Evolutionary conservation across 345 rosid genomes (phyloP).

Genomic region (Arabidopsis arenosa): DNA sequence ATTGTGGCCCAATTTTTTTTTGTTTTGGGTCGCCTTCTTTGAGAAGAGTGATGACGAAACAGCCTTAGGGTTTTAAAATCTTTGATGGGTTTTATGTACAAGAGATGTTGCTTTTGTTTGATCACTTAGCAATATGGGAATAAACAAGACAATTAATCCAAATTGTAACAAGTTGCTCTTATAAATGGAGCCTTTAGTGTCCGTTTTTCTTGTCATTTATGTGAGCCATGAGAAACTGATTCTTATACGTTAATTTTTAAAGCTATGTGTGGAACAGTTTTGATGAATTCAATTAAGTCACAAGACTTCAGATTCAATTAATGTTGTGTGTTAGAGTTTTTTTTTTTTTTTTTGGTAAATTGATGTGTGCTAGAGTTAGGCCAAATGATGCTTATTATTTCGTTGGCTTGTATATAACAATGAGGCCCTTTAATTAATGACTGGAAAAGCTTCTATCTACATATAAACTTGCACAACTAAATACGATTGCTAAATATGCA

Average conservation of each 20-base stretch:
- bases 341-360: no score
- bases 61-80: not conserved
- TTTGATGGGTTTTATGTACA: not conserved
- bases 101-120: not conserved
- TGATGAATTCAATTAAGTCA: not conserved
- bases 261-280: not conserved
- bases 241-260: not conserved
- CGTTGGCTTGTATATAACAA: not conserved
- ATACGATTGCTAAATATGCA: slow-evolving; percentile 32
- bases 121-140: not conserved
- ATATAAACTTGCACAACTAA: slow-evolving; percentile 14
- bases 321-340: not conserved
- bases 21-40: not conserved
- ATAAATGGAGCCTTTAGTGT: not conserved
- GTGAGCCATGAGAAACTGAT: not conserved
- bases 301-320: no score
- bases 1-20: no score
- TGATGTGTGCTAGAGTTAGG: not conserved
- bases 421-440: slow-evolving; percentile 1
- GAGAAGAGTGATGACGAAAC: not conserved
- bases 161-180: not conserved
- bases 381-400: not conserved
- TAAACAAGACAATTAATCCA: not conserved
- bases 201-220: not conserved
- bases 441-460: not conserved